phyloP scores from a whole-genome alignment of 805 yeast species.

The Monosporozyma servazzii region DNA sequence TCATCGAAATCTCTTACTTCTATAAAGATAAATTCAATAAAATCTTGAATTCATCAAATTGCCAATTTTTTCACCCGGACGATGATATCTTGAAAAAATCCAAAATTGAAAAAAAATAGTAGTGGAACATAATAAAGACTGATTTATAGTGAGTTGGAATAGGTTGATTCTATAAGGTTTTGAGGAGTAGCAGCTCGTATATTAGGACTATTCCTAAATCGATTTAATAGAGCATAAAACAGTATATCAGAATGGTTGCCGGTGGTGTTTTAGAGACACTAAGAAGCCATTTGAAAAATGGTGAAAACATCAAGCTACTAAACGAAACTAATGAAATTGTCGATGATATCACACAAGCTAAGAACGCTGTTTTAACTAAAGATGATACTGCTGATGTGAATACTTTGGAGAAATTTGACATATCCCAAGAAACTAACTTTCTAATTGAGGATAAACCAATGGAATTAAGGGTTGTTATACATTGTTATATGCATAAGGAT shows the following conservation, averaged over 20 bases:
- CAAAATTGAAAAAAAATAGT: neutral
- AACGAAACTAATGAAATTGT: slow-evolving; percentile 18
- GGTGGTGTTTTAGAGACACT: slow-evolving; percentile 2
- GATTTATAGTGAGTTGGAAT: neutral
- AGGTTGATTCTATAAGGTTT: neutral
- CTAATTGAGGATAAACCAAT: slow-evolving; percentile 41
- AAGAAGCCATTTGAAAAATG: slow-evolving; percentile 15
- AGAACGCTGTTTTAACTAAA: slow-evolving; percentile 17
- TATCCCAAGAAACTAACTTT: slow-evolving; percentile 41
- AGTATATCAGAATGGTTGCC: neutral
- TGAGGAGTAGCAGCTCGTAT: neutral
- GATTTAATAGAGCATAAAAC: neutral
- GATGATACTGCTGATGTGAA: slow-evolving; percentile 17
- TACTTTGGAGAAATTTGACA: slow-evolving; percentile 29
- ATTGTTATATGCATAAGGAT: slow-evolving; percentile 71
- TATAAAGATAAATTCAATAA: neutral
- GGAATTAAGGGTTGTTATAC: slow-evolving; percentile 51
- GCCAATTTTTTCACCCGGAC: neutral
- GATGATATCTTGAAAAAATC: neutral
- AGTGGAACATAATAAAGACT: neutral
- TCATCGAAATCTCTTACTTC: neutral
- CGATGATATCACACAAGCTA: slow-evolving; percentile 33
- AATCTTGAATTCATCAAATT: neutral
- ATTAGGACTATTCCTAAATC: neutral
- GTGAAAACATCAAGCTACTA: slow-evolving; percentile 12